These are phyloP conservation scores for Claviceps purpurea DNA, from an alignment of 2,329 filamentous ascomycete species.

Conservation along the genomic window DNA sequence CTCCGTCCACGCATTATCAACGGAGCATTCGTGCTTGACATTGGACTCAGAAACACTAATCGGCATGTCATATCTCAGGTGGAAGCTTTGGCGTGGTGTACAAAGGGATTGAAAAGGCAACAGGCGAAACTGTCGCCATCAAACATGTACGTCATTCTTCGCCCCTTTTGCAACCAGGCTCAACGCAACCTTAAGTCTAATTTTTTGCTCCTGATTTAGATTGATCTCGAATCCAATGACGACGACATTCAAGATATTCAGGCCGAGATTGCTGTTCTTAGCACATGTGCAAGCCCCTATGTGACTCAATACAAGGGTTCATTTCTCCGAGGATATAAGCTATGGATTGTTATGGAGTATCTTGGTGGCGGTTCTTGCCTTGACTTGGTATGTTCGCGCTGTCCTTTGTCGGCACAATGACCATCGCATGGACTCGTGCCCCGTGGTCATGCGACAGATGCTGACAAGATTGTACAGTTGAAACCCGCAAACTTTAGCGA, in stretches of 20 bases:
- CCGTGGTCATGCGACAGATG: not conserved
- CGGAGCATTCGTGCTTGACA: not conserved
- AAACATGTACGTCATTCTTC: conserved; percentile 60
- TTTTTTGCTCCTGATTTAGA: conserved; percentile 38
- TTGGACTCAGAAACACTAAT: not conserved
- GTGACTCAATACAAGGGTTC: conserved; percentile 95
- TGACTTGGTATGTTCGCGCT: conserved; percentile 54
- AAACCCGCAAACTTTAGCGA: conserved; percentile 85
- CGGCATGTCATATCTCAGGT: conserved; percentile 33
- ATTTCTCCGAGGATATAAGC: conserved; percentile 87
- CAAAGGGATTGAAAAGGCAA: conserved; percentile 84
- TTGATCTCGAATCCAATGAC: conserved; percentile 96
- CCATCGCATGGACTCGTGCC: not conserved
- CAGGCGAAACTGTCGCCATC: conserved; percentile 88
- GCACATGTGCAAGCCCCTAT: conserved; percentile 85
- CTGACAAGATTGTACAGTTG: conserved; percentile 42
- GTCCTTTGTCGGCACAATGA: not conserved
- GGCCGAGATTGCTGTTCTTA: conserved; percentile 88
- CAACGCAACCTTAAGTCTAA: not conserved
- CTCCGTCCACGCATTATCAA: not conserved
- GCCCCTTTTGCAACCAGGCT: not conserved
- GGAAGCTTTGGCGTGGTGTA: conserved; percentile 95
- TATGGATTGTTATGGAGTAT: conserved; percentile 99
- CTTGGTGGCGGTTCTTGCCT: conserved; percentile 89
- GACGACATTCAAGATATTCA: conserved; percentile 98